Percentiles rank a stretch among this genome's conserved stretches.
phyloP scores from a whole-genome alignment of 345 rosid species.

The Sisymbrium altissimum region DNA sequence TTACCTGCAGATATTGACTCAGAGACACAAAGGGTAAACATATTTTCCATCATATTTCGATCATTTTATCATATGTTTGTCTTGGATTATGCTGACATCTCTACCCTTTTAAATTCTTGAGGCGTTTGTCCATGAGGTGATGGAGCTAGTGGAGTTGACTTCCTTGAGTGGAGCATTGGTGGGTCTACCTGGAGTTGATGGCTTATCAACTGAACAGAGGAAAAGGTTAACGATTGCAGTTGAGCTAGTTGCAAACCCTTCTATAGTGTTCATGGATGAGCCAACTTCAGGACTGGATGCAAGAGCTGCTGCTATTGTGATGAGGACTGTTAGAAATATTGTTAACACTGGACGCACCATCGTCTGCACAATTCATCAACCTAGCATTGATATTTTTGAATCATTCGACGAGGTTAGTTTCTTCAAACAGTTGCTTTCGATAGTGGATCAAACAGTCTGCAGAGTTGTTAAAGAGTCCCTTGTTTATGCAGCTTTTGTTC shows the following conservation, averaged over 20 bases:
- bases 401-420: slow-evolving; percentile 89
- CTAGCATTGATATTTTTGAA: slow-evolving; percentile 96
- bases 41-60: background rate
- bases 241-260: slow-evolving; percentile 95
- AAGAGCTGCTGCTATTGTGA: slow-evolving; percentile 96
- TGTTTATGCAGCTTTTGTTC: slow-evolving; percentile 71
- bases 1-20: slow-evolving; percentile 68
- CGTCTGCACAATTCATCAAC: slow-evolving; percentile 98
- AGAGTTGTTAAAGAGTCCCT: background rate
- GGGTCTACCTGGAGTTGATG: slow-evolving; percentile 94
- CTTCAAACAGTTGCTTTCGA: slow-evolving; percentile 1
- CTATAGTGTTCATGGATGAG: slow-evolving; percentile 96
- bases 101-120: slow-evolving; percentile 30
- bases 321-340: slow-evolving; percentile 98
- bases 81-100: slow-evolving; percentile 30
- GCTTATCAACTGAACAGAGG: slow-evolving; percentile 93
- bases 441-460: background rate
- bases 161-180: slow-evolving; percentile 79
- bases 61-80: background rate
- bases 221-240: slow-evolving; percentile 93
- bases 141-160: slow-evolving; percentile 95
- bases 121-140: slow-evolving; percentile 98
- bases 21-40: slow-evolving; percentile 78
- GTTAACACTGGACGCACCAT: slow-evolving; percentile 95
- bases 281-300: slow-evolving; percentile 99